Conservation (phyloP, 164 flowering plant species). For the Kalanchoe fedtschenkoi region DNA sequence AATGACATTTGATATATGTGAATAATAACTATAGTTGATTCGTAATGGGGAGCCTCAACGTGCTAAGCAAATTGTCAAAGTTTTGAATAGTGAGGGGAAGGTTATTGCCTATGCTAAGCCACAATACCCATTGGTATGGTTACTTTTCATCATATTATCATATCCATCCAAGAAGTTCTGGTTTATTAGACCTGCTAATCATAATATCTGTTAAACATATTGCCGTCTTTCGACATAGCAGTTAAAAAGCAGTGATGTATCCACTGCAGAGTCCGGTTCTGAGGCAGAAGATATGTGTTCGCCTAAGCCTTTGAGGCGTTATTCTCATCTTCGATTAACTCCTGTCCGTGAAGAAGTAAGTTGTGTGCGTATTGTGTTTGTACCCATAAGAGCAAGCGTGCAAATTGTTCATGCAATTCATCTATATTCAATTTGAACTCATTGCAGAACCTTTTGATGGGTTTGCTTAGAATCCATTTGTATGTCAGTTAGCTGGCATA, state of each 20-base stretch:
- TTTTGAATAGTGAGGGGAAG: constrained; percentile 69
- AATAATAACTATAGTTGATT: constrained; percentile 24
- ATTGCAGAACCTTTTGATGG: too few species aligned
- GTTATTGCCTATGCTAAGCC: constrained; percentile 83
- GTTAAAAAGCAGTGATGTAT: constrained; percentile 82
- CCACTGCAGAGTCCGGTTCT: constrained; percentile 94
- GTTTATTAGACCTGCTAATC: not conserved
- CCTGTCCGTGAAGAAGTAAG: constrained; percentile 89
- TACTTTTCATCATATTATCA: not conserved
- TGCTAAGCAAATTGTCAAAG: constrained; percentile 66
- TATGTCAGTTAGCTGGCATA: too few species aligned
- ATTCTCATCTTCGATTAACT: constrained; percentile 59
- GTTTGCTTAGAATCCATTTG: not conserved
- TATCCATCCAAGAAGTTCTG: not conserved
- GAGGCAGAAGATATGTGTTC: constrained; percentile 88
- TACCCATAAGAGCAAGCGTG: too few species aligned
- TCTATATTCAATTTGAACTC: too few species aligned
- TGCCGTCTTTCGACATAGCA: constrained; percentile 14
- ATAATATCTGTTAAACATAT: not conserved
- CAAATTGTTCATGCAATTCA: too few species aligned
- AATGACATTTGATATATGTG: not conserved
- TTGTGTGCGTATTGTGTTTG: not conserved
- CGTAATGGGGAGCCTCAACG: constrained; percentile 56
- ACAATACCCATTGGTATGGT: constrained; percentile 42
- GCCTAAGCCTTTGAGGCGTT: constrained; percentile 56